Conservation (phyloP, 441 rosid species). For the Gossypium trilobum region DNA sequence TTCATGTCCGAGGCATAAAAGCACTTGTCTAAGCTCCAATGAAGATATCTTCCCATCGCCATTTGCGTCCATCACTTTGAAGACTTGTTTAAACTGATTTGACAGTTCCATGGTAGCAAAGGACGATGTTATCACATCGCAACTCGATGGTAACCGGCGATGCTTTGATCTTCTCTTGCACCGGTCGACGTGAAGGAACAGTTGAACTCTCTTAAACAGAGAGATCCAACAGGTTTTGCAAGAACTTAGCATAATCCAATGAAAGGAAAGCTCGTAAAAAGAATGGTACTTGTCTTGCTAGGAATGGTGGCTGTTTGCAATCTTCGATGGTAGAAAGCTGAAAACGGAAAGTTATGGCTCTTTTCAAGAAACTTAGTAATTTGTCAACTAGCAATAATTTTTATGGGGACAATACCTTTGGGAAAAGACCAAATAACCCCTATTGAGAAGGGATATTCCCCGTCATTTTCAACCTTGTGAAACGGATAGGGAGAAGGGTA, state of each 20-base stretch:
- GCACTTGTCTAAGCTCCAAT: slow-evolving; percentile 32
- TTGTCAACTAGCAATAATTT: slow-evolving; percentile 16
- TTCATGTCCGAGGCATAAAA: slow-evolving; percentile 29
- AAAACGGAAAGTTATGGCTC: slow-evolving; percentile 1
- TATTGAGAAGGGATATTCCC: neutral
- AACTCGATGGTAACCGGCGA: slow-evolving; percentile 14
- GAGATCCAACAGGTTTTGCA: slow-evolving; percentile 21
- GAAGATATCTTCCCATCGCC: slow-evolving; percentile 46
- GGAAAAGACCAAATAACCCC: slow-evolving; percentile 6
- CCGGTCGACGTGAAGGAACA: slow-evolving; percentile 7
- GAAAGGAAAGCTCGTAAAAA: neutral
- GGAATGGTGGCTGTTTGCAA: neutral
- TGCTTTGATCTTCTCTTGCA: slow-evolving; percentile 7
- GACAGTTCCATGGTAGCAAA: slow-evolving; percentile 31
- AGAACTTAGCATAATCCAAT: slow-evolving; percentile 13
- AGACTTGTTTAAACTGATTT: slow-evolving; percentile 20
- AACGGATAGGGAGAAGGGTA: neutral
- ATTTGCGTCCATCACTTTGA: slow-evolving; percentile 28
- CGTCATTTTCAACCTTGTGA: neutral
- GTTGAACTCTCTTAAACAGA: slow-evolving; percentile 11
- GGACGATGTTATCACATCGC: slow-evolving; percentile 23
- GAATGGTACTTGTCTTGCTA: neutral
- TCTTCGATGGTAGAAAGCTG: neutral
- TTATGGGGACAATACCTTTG: neutral
- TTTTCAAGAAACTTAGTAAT: neutral